Evolutionary conservation across 805 yeast species (phyloP).

Genomic region (Barnettozyma populi): DNA sequence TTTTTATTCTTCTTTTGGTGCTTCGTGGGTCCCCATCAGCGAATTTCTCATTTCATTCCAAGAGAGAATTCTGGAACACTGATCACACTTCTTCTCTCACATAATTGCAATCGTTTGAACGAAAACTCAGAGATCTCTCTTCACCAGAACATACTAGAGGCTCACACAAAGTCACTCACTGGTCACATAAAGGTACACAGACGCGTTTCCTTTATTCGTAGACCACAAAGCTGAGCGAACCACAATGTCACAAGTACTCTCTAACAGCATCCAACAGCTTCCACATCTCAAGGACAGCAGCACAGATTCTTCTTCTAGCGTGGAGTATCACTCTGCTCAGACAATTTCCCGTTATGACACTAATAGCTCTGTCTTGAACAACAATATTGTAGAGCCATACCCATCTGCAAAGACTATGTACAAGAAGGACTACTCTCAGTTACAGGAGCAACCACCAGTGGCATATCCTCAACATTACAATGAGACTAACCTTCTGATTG

Average conservation of each 20-base stretch:
- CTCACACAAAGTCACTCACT: neutral
- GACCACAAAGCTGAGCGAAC: neutral
- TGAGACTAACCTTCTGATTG: neutral
- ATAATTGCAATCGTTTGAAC: no score
- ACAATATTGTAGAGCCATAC: slow-evolving; percentile 7
- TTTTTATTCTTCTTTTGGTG: no score
- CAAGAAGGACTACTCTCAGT: neutral
- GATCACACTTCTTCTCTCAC: neutral
- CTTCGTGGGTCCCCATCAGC: neutral
- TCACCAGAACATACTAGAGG: neutral
- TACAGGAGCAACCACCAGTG: neutral
- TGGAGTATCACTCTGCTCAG: slow-evolving; percentile 7
- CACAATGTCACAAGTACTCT: neutral
- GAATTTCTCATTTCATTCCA: neutral
- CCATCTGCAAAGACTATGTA: slow-evolving; percentile 1
- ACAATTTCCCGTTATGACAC: slow-evolving; percentile 3
- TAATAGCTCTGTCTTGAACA: slow-evolving; percentile 3
- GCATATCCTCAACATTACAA: neutral
- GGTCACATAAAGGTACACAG: no score
- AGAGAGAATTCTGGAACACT: neutral
- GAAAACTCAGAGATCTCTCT: no score
- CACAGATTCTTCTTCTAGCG: slow-evolving; percentile 6
- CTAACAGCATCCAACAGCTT: neutral
- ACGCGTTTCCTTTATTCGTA: neutral
- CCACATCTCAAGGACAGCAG: slow-evolving; percentile 1